phyloP scores from a whole-genome alignment of 164 flowering plant genomes.

The Berberis thunbergii region DNA sequence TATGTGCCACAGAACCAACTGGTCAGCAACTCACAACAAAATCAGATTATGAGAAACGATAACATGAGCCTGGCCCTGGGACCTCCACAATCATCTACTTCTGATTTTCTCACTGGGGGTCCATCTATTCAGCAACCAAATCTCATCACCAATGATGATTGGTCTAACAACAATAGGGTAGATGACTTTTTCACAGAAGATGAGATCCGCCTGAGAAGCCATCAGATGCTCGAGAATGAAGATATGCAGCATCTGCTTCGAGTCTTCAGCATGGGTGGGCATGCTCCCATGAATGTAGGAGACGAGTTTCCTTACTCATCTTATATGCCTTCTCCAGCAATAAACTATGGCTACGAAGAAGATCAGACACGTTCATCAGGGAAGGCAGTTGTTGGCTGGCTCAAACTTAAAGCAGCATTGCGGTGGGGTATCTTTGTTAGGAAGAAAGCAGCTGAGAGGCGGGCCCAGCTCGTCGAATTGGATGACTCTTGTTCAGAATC shows the following conservation, averaged over 20 bases:
- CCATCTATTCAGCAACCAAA: constrained; percentile 25
- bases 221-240: constrained; percentile 91
- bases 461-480: constrained; percentile 84
- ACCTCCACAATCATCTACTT: constrained; percentile 40
- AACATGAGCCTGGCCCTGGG: constrained; percentile 41
- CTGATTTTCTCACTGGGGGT: constrained; percentile 31
- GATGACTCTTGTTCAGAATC: constrained; percentile 33
- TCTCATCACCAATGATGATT: constrained; percentile 18
- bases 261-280: constrained; percentile 58
- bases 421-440: constrained; percentile 96
- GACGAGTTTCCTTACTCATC: constrained; percentile 40
- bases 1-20: constrained; percentile 37
- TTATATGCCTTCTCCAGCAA: constrained; percentile 34
- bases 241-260: constrained; percentile 96
- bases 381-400: constrained; percentile 97
- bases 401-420: constrained; percentile 93
- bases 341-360: constrained; percentile 37
- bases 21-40: constrained; percentile 26
- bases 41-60: constrained; percentile 33
- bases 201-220: constrained; percentile 84
- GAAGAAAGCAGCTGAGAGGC: constrained; percentile 86
- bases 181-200: constrained; percentile 76
- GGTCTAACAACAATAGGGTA: constrained; percentile 25
- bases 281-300: constrained; percentile 22
- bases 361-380: constrained; percentile 65